phyloP scores from a whole-genome alignment of 352 stramenopile species.

The Phytophthora europaea region DNA sequence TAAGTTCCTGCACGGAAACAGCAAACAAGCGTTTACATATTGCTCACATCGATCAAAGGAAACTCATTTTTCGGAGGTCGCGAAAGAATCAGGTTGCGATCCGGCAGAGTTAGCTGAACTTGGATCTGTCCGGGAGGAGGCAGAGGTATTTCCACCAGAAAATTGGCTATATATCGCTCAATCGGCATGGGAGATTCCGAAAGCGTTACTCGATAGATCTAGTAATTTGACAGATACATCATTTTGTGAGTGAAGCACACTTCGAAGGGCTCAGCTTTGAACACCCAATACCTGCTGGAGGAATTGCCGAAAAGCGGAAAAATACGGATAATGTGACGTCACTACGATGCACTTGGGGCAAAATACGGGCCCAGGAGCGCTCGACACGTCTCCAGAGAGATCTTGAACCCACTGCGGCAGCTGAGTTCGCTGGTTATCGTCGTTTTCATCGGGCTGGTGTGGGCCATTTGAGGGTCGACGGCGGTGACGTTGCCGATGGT shows the following conservation, averaged over 20 bases:
- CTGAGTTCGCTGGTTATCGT: constrained; percentile 61
- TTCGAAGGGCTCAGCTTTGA: background rate
- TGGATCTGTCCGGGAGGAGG: constrained; percentile 93
- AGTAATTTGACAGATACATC: background rate
- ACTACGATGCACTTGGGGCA: constrained; percentile 95
- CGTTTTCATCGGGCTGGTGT: constrained; percentile 41
- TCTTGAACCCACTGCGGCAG: constrained; percentile 82
- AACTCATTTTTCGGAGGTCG: constrained; percentile 93
- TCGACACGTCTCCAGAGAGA: constrained; percentile 55
- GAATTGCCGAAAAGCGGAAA: constrained; percentile 95
- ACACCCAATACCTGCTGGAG: constrained; percentile 89
- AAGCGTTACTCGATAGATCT: constrained; percentile 86
- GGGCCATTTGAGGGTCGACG: constrained; percentile 26
- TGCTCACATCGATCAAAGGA: constrained; percentile 89
- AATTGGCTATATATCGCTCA: constrained; percentile 98
- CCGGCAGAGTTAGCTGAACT: constrained; percentile 90
- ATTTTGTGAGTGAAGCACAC: background rate
- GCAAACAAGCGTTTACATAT: background rate
- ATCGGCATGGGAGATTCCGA: constrained; percentile 94
- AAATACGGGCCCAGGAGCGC: constrained; percentile 79
- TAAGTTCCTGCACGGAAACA: background rate
- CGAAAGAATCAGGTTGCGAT: constrained; percentile 89
- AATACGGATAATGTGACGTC: constrained; percentile 97
- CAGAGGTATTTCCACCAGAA: constrained; percentile 96
- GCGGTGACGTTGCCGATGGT: constrained; percentile 48